Evolutionary conservation across 1,284 basidiomycete species (phyloP), one percentile per base, ranked within the genome.

Genomic region (Rhodotorula sp.): DNA sequence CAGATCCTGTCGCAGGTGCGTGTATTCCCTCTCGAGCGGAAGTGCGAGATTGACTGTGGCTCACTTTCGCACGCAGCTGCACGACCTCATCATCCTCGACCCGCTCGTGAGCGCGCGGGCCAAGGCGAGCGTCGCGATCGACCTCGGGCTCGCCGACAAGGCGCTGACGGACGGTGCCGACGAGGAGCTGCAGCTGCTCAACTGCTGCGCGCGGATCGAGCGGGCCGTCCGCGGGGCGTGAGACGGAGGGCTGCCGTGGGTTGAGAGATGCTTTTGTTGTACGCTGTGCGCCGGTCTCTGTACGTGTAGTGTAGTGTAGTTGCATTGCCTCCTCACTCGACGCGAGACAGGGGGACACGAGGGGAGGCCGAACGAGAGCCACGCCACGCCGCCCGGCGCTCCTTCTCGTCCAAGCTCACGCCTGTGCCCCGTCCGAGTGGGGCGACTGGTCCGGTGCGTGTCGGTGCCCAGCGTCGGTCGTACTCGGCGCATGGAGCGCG

Each of bases 91-190:
- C 67, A 87, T 97, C 59, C 85, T 88, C 10, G 90, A 98, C 80
- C 90, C 91, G 1, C 88, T 89, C 0, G 83, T 99, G 69, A 87
- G 88, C 50, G 89, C 91, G 19, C 86, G 88, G 54, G 89, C 92
- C 75, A 99, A 99, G 81, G 87, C 92, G 2, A 84, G 84, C 45
- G 91, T 91, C 73, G 92, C 91, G 1, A 83, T 98, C 25, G 88
- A 89, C 13, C 90, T 99, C 73, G 96, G 94, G 7, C 93, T 96
- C 81, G 93, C 93, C 52, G 97, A 99, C 84, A 98, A 99, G 82
- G 92, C 92, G 0, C 84, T 99, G 56, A 93, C 91, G 74, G 96
- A 99, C 78, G 97, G 97, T 2, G 95, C 92, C n/a, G 96, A 99
- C 78, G 97, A 99, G 82, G 94, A 97, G 81, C 84, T 99, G 52